Evolutionary conservation across 495 filamentous ascomycete species (phyloP), one percentile per base, ranked within the genome.

Genomic region (Xylaria curta): DNA sequence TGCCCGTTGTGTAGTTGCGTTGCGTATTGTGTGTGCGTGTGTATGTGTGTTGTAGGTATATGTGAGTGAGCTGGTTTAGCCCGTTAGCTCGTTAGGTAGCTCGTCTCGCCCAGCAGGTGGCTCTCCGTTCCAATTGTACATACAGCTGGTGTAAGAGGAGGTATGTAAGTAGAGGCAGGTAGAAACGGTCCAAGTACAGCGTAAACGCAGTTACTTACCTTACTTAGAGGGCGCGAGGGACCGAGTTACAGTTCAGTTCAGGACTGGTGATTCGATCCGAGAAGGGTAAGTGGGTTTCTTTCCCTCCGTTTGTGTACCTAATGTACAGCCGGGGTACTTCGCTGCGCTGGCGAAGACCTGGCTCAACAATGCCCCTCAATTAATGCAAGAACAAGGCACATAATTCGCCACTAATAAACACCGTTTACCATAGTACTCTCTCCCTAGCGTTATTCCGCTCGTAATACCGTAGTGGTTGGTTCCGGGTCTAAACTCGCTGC

Each of bases 351-450:
- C 38, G 38, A 12, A 13, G 10, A 54, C 49, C 62, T 26, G 13
- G 60, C 62, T 54, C 47, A n/a, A 42, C 31, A n/a, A n/a, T 67
- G 65, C 65, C 65, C 65, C 65, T 67, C 65, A 67, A 47, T 65
- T 33, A 44, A 44, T 63, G 60, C 36, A 38, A 42, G 38, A 44
- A 8, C 38, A 24, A 26, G 60, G 60, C 60, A 28, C 36, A 21
- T 42, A 42, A 42, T 44, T 44, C 60, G 60, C 60, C 38, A 46
- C 60, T 44, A 63, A 44, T n/a, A 26, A 40, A 42, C 59, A 63
- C 60, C 60, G 26, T 28, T 42, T 36, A 21, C 17, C 7, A 13
- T 4, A 24, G 28, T 31, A 1, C 36, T 36, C 33, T 38, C 36
- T 38, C 36, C 2, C 58, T 38, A 17, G n/a, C 4, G 8, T 38